These are phyloP conservation scores for Biscogniauxia mediterranea DNA, from an alignment of 2,329 filamentous ascomycete species.

Conservation along the genomic window DNA sequence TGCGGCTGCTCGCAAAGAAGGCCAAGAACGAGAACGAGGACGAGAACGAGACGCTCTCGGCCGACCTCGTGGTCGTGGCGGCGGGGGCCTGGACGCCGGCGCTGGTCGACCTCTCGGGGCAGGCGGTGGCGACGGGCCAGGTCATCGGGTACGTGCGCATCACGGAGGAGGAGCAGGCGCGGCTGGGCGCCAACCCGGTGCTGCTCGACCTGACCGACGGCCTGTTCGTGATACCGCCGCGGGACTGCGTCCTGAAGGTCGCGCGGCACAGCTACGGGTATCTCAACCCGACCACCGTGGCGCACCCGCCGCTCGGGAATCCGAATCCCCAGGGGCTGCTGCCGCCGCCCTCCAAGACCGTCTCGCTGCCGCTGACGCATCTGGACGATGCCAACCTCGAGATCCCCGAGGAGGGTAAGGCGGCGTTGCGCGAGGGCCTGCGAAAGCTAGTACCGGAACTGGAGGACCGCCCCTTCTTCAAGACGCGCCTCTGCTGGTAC, in stretches of 20 bases:
- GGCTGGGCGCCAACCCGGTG: slow-evolving; percentile 66
- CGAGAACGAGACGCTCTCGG: slow-evolving; percentile 51
- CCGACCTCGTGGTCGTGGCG: slow-evolving; percentile 75
- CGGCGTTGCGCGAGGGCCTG: slow-evolving; percentile 60
- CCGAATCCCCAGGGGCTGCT: too few relatives aligned
- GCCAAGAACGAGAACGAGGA: too few relatives aligned
- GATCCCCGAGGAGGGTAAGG: slow-evolving; percentile 60
- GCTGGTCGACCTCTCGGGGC: slow-evolving; percentile 74
- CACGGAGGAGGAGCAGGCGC: slow-evolving; percentile 65
- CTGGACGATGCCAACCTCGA: slow-evolving; percentile 46
- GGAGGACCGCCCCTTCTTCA: slow-evolving; percentile 56
- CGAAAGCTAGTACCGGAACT: slow-evolving; percentile 57
- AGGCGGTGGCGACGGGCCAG: slow-evolving; percentile 79
- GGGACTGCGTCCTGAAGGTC: slow-evolving; percentile 61
- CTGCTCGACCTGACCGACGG: slow-evolving; percentile 69
- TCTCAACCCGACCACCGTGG: slow-evolving; percentile 45
- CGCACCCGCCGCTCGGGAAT: slow-evolving; percentile 29
- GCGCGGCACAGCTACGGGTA: slow-evolving; percentile 71
- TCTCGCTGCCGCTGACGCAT: slow-evolving; percentile 46
- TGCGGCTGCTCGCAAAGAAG: slow-evolving; percentile 53
- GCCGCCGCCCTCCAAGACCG: slow-evolving; percentile 10
- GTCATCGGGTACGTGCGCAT: slow-evolving; percentile 75
- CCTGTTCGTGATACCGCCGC: slow-evolving; percentile 72
- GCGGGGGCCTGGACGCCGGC: slow-evolving; percentile 84
- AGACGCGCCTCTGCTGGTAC: slow-evolving; percentile 72